Evolutionary conservation across 805 yeast genomes (phyloP).

Genomic region (Nakazawaea sp.): DNA sequence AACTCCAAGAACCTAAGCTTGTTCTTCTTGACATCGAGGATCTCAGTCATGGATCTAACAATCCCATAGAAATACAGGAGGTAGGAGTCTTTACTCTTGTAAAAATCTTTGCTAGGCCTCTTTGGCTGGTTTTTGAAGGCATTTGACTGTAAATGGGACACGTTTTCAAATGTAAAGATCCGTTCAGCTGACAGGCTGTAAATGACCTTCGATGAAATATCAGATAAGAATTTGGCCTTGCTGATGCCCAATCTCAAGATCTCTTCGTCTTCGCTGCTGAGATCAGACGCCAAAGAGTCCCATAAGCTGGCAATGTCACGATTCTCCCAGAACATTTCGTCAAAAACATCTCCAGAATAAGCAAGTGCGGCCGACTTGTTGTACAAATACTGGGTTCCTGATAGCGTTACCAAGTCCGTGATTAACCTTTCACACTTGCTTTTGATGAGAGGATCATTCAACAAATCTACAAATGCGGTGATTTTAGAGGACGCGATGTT

Average conservation of each 20-base stretch:
- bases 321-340: slow-evolving; percentile 20
- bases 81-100: slow-evolving; percentile 35
- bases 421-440: slow-evolving; percentile 2
- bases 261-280: slow-evolving; percentile 15
- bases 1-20: neutral
- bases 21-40: slow-evolving; percentile 1
- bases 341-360: slow-evolving; percentile 15
- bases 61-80: slow-evolving; percentile 23
- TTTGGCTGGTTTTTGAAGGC: slow-evolving; percentile 16
- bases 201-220: slow-evolving; percentile 17
- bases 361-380: slow-evolving; percentile 17
- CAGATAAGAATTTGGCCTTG: slow-evolving; percentile 18
- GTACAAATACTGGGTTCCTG: slow-evolving; percentile 11
- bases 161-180: slow-evolving; percentile 13
- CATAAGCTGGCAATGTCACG: slow-evolving; percentile 17
- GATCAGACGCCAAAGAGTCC: slow-evolving; percentile 12
- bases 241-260: slow-evolving; percentile 17
- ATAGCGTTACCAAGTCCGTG: neutral
- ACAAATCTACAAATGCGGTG: slow-evolving; percentile 13
- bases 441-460: slow-evolving; percentile 16
- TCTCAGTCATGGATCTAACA: neutral
- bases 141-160: slow-evolving; percentile 16
- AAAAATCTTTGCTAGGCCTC: slow-evolving; percentile 25
- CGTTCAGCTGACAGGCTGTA: slow-evolving; percentile 17
- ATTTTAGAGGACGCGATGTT: slow-evolving; percentile 14